Base-by-base conservation (phyloP, 2,329 filamentous ascomycete species). In the Microascus cirrosus region DNA sequence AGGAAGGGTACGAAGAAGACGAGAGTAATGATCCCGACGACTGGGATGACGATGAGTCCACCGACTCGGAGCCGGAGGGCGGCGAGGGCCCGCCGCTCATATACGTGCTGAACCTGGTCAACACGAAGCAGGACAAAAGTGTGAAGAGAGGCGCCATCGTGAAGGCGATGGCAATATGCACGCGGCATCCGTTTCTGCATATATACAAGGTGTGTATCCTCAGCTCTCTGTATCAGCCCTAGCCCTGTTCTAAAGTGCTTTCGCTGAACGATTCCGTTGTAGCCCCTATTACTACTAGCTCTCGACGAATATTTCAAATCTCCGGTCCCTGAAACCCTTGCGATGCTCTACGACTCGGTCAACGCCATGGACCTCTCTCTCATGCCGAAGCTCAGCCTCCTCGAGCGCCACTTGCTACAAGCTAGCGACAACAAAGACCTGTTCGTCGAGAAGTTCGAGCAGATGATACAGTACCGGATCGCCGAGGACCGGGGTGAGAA, bases 151-250 rank as follows among this genome's bases (percentile, higher is more conserved):
- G 94, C 59, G 94, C 94, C 22, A 81, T 96, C 55, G 93, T 97
- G 59, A 97, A 97, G 70, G 90, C 94, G 50, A 99, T 99, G 94
- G 94, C 94, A 34, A 96, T 99, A 64, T 99, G 94, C 76, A 99
- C 94, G 8, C 81, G 94, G 51, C 94, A 99, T 76, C 92, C 94
- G 2, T 99, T 99, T 72, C 75, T 99, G 63, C 94, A 99, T 73
- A 99, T 99, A 62, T 99, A 99, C 77, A 99, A 99, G 81, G 89
- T 87, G 70, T 63, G 77, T 69, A 59, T 57, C 32, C 50, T 7
- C n/a, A 6, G 56, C 12, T 22, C 34, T 20, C 51, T 32, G 32
- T 35, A 45, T 56, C 20, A 20, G 11, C 13, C 51, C 25, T 12
- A 48, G 24, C 51, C 24, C 48, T 52, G 12, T 42, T 42, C 42